Percentiles rank a stretch among this genome's conserved stretches.
phyloP scores from a whole-genome alignment of 768 basidiomycete genomes.

The Suillus tomentosus region DNA sequence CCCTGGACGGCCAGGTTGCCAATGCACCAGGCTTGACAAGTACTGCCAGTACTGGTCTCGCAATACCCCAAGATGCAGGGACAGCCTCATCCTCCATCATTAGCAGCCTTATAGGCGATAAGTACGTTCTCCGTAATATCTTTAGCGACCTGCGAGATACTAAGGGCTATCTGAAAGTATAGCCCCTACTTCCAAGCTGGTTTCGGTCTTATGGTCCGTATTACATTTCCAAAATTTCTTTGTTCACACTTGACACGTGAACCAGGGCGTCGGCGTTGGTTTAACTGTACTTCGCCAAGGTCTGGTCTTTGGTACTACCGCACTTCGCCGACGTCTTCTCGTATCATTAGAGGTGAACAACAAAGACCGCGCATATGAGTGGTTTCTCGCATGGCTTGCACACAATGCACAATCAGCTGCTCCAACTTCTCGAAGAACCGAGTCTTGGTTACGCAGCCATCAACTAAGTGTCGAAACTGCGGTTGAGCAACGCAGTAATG shows the following conservation, averaged over 20 bases:
- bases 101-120: slow-evolving; percentile 54
- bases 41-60: not conserved
- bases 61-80: slow-evolving; percentile 15
- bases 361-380: slow-evolving; percentile 92
- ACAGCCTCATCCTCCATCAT: slow-evolving; percentile 34
- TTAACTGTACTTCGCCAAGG: slow-evolving; percentile 75
- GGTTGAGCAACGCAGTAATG: slow-evolving; percentile 87
- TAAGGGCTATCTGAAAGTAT: slow-evolving; percentile 37
- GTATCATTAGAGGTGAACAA: slow-evolving; percentile 96
- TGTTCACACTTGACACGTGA: slow-evolving; percentile 6
- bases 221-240: not conserved
- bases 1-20: not conserved
- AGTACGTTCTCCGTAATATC: slow-evolving; percentile 49
- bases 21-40: not conserved
- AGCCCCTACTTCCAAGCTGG: slow-evolving; percentile 99
- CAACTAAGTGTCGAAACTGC: slow-evolving; percentile 94
- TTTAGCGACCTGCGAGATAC: slow-evolving; percentile 15
- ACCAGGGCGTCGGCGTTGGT: slow-evolving; percentile 87
- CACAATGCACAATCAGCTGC: slow-evolving; percentile 49
- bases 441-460: slow-evolving; percentile 72
- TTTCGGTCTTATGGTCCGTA: slow-evolving; percentile 89
- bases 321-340: slow-evolving; percentile 86
- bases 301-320: slow-evolving; percentile 63
- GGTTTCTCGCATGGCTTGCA: slow-evolving; percentile 98
- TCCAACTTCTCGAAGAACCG: slow-evolving; percentile 27